Conservation (phyloP, 179 eudicot species). For the Dionaea muscipula region DNA sequence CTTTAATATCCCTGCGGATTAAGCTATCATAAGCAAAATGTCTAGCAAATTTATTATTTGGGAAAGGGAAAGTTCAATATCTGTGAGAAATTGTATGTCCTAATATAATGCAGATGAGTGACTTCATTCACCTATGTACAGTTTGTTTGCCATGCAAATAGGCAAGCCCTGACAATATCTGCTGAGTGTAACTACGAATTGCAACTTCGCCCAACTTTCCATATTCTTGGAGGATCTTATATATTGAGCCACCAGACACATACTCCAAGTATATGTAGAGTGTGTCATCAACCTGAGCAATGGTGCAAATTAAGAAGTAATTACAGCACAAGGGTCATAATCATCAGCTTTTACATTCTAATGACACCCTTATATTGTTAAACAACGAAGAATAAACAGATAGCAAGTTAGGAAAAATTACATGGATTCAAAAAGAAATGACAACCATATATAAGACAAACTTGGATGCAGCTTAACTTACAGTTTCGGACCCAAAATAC, state of each 20-base stretch:
- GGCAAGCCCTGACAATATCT: constrained; percentile 83
- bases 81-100: background rate
- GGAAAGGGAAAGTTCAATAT: background rate
- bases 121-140: constrained; percentile 56
- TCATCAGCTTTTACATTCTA: background rate
- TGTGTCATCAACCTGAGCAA: constrained; percentile 65
- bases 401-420: no score
- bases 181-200: constrained; percentile 80
- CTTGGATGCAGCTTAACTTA: constrained; percentile 23
- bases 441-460: background rate
- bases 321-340: constrained; percentile 1
- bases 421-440: no score
- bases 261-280: constrained; percentile 85
- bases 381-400: no score
- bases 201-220: constrained; percentile 82
- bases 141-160: constrained; percentile 74
- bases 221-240: constrained; percentile 87
- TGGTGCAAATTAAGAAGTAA: constrained; percentile 6
- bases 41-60: background rate
- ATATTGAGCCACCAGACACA: constrained; percentile 91
- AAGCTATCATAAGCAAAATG: constrained; percentile 9
- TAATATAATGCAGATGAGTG: background rate
- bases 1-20: constrained; percentile 74
- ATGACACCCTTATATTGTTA: no score
- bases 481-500: constrained; percentile 75